phyloP scores from a whole-genome alignment of 2,329 filamentous ascomycete species.

The Paraconiothyrium sp. region DNA sequence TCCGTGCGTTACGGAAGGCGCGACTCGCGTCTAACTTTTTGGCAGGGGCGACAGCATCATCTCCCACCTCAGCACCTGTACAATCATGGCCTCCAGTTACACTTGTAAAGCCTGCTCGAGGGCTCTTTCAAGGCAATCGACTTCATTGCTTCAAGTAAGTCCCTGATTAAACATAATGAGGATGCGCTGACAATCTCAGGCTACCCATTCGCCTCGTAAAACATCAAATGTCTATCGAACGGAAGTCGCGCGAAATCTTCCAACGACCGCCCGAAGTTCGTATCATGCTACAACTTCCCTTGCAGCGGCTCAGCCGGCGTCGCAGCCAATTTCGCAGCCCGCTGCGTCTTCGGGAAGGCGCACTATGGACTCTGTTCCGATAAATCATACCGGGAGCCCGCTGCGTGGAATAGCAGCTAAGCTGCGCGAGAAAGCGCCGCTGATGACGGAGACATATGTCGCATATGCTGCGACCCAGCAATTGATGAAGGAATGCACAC shows the following conservation, averaged over 20 bases:
- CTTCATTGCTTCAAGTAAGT: constrained; percentile 32
- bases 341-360: constrained; percentile 21
- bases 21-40: constrained; percentile 38
- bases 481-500: constrained; percentile 78
- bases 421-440: constrained; percentile 43
- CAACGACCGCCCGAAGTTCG: constrained; percentile 30
- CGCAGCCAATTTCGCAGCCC: constrained; percentile 16
- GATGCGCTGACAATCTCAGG: constrained; percentile 31
- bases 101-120: constrained; percentile 48
- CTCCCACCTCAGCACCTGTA: constrained; percentile 19
- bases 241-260: constrained; percentile 31
- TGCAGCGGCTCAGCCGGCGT: constrained; percentile 22
- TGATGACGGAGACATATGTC: constrained; percentile 71
- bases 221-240: constrained; percentile 23
- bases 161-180: constrained; percentile 1
- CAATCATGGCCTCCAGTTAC: constrained; percentile 49
- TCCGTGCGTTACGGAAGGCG: constrained; percentile 30
- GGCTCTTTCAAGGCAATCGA: constrained; percentile 32
- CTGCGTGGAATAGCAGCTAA: constrained; percentile 38
- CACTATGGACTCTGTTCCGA: constrained; percentile 21
- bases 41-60: constrained; percentile 17
- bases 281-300: constrained; percentile 36
- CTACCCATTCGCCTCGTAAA: constrained; percentile 26
- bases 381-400: constrained; percentile 11
- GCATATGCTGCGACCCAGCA: constrained; percentile 82